Evolutionary conservation across 176 grass and related monocot species (phyloP).

Genomic region (Lolium rigidum): DNA sequence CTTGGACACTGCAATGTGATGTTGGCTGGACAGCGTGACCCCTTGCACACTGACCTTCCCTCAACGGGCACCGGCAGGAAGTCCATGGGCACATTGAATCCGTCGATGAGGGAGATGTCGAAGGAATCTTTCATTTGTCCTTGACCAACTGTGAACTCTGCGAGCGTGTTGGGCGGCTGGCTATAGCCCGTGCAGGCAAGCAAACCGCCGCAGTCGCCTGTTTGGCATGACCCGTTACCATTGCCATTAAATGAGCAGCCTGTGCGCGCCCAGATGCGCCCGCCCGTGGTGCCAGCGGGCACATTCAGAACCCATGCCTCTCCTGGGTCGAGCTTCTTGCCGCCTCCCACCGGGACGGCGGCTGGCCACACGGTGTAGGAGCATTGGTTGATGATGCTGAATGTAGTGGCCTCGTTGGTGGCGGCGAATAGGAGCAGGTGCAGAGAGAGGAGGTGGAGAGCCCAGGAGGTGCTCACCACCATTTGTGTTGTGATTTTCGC

Average conservation of each 20-base stretch:
- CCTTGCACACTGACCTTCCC: slow-evolving; percentile 17
- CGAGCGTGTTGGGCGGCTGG: slow-evolving; percentile 19
- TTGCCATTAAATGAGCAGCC: neutral
- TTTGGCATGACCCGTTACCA: neutral
- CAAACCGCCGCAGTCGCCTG: slow-evolving; percentile 22
- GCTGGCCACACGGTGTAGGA: slow-evolving; percentile 55
- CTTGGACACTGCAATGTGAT: slow-evolving; percentile 43
- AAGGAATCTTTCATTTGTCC: slow-evolving; percentile 1
- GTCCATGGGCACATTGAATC: slow-evolving; percentile 64
- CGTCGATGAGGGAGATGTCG: slow-evolving; percentile 45
- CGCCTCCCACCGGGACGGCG: neutral
- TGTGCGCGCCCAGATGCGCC: slow-evolving; percentile 37
- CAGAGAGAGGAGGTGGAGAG: neutral
- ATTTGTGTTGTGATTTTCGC: neutral
- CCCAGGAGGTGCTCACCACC: neutral
- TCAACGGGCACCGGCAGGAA: slow-evolving; percentile 24
- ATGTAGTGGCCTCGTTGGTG: neutral
- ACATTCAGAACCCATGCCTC: neutral
- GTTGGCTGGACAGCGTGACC: neutral
- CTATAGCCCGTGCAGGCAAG: neutral
- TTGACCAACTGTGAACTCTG: neutral
- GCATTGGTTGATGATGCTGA: slow-evolving; percentile 48
- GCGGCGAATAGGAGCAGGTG: neutral
- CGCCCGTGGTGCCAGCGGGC: fast-evolving
- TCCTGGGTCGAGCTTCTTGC: neutral